Evolutionary conservation across 768 basidiomycete species (phyloP), one percentile per base, ranked within the genome.

Genomic region (Pulveroboletus ravenelii): DNA sequence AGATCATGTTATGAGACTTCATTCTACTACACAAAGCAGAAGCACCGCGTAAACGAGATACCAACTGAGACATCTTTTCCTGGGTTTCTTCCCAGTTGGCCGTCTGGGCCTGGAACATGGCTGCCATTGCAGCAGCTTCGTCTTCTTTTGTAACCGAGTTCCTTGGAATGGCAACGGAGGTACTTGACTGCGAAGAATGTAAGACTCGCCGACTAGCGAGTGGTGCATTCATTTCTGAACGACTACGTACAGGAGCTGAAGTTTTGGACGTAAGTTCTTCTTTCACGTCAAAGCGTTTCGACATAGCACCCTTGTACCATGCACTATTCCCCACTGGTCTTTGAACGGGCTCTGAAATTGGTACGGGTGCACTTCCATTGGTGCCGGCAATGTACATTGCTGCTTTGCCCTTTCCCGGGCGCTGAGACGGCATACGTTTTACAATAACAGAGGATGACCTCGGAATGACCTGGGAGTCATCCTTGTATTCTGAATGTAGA

Each of bases 1-100:
- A 76, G 75, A 62, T n/a, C 61, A 72, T 71, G 76, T 83, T 79
- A 87, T 89, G 84, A 87, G 86, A 88, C 58, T 69, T 62, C 61
- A 67, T 58, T 72, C 78, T 85, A 86, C 82, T 84, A 85, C 79
- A 73, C 69, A 71, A 63, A 68, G 80, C 71, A 78, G 75, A 73
- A 77, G 69, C 73, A 75, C 73, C 67, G 67, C 64, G 62, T 61
- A 69, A 66, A 78, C 77, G 76, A 74, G 73, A 82, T 76, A 93
- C 94, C 77, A 78, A 99, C 96, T 92, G 86, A 67, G 93, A 88
- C 94, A 99, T 97, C 80, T 95, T 93, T 79, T 97, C 93, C 75
- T 97, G 93, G 65, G 93, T 87, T 80, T 94, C 89, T 76, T 96
- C 89, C 96, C 95, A 99, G 71, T 93, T 90, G 56, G 89, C 85